phyloP scores from a whole-genome alignment of 495 filamentous ascomycete genomes.

The Penicillium goetzii region DNA sequence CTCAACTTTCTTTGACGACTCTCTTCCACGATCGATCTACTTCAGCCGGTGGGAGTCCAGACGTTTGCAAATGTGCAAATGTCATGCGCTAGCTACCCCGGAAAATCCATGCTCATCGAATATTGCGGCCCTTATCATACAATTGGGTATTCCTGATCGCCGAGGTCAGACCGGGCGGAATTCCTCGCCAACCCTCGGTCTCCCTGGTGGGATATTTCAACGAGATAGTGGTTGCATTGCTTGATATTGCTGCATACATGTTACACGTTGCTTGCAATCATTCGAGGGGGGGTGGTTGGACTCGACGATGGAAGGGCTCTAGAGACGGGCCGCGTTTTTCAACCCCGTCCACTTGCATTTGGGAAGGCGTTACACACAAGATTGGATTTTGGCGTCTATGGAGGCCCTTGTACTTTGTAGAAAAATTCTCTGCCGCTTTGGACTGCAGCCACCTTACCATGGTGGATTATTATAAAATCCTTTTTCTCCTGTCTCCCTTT shows the following conservation, averaged over 20 bases:
- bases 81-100: neutral
- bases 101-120: neutral
- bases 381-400: constrained; percentile 22
- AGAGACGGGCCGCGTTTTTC: constrained; percentile 1
- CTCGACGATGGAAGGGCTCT: constrained; percentile 2
- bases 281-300: constrained; percentile 2
- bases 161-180: neutral
- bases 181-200: neutral
- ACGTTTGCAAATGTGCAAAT: neutral
- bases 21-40: constrained; percentile 9
- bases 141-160: neutral
- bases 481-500: neutral
- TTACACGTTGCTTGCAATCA: neutral
- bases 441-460: neutral
- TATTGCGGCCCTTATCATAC: neutral
- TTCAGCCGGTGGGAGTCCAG: neutral
- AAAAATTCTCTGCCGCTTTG: constrained; percentile 4
- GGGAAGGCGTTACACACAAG: constrained; percentile 22
- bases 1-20: neutral
- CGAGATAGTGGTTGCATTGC: neutral
- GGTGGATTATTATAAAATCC: neutral
- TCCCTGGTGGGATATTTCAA: neutral
- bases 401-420: constrained; percentile 17
- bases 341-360: constrained; percentile 16
- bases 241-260: neutral